A percentile compares a stretch with the other conserved stretches of the same genome.
Evolutionary conservation across 805 yeast genomes (phyloP).

Genomic region (Candida pini): DNA sequence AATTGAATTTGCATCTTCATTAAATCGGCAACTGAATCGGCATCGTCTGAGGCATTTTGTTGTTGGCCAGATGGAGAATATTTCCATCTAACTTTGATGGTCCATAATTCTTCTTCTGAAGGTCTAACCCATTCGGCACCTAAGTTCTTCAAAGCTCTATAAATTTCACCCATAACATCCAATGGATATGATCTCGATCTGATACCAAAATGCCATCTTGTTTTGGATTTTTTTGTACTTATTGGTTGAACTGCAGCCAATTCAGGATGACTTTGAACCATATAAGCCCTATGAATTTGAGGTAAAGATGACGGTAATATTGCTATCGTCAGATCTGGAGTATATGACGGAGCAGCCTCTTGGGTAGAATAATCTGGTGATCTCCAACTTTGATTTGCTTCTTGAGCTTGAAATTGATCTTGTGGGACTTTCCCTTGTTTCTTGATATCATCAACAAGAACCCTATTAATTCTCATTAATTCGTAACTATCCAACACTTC

Average conservation of each 20-base stretch:
- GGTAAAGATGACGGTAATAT: conserved; percentile 92
- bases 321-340: conserved; percentile 80
- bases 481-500: conserved; percentile 86
- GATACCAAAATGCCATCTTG: conserved; percentile 98
- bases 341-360: conserved; percentile 31
- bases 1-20: conserved; percentile 97
- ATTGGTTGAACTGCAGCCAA: conserved; percentile 37
- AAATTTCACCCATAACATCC: conserved; percentile 98
- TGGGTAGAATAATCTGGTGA: conserved; percentile 23
- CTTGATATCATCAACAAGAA: conserved; percentile 62
- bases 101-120: conserved; percentile 92
- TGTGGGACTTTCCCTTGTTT: conserved; percentile 14
- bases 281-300: conserved; percentile 87
- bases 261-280: conserved; percentile 45
- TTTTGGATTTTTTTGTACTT: conserved; percentile 75
- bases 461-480: conserved; percentile 72
- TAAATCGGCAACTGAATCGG: conserved; percentile 54
- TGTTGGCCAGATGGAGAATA: conserved; percentile 40
- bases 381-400: conserved; percentile 22
- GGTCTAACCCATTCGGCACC: conserved; percentile 99
- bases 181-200: conserved; percentile 93
- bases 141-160: conserved; percentile 83
- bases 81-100: conserved; percentile 91
- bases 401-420: background rate
- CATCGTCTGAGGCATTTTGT: background rate